These are phyloP conservation scores for Geranium brycei DNA, from an alignment of 345 rosid genomes.

Conservation along the genomic window DNA sequence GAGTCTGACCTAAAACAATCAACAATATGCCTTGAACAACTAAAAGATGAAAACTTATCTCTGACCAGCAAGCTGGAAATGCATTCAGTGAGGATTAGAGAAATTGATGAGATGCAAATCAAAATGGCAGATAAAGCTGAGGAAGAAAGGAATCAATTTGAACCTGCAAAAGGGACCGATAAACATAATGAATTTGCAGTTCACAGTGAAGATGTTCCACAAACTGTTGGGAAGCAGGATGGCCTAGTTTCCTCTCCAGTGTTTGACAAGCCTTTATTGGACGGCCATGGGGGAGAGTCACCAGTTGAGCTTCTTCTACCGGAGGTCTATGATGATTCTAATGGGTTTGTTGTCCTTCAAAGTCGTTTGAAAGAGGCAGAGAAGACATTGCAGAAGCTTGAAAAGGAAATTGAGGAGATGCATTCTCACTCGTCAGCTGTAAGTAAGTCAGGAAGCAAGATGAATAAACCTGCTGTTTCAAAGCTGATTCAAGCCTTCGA, in stretches of 20 bases:
- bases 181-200: conserved; percentile 12
- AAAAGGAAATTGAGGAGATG: conserved; percentile 37
- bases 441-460: conserved; percentile 28
- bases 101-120: conserved; percentile 18
- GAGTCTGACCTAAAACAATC: conserved; percentile 36
- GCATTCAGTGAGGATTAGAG: conserved; percentile 27
- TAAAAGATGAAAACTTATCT: conserved; percentile 36
- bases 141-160: conserved; percentile 17
- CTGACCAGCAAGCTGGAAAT: conserved; percentile 29
- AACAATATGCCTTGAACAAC: conserved; percentile 26
- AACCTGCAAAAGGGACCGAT: conserved; percentile 12
- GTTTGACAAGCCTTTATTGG: conserved; percentile 10
- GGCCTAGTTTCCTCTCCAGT: conserved; percentile 9
- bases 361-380: conserved; percentile 45
- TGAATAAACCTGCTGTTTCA: conserved; percentile 40
- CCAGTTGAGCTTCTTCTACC: conserved; percentile 11
- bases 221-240: conserved; percentile 16
- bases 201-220: conserved; percentile 15
- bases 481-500: conserved; percentile 77
- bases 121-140: conserved; percentile 14
- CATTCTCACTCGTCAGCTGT: conserved; percentile 19
- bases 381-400: conserved; percentile 41
- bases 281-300: conserved; percentile 7
- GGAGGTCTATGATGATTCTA: conserved; percentile 26
- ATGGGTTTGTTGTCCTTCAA: conserved; percentile 29